These are phyloP conservation scores for Chloranthus sessilifolius DNA, from an alignment of 164 flowering plant genomes.

Conservation along the genomic window DNA sequence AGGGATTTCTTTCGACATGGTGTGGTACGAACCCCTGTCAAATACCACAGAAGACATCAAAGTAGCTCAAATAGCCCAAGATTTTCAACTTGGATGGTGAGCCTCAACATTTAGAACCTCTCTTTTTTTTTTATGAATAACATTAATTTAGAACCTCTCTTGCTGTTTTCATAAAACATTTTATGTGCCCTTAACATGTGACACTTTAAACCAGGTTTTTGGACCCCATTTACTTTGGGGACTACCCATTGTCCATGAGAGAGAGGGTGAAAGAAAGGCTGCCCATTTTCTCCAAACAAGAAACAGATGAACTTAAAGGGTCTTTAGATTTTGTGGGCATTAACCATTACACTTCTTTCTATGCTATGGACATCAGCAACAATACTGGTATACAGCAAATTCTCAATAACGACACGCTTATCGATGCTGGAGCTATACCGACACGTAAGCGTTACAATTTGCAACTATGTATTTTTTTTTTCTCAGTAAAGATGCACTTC, in stretches of 20 bases:
- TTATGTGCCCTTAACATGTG: no score
- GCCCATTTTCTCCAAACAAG: slow-evolving; percentile 62
- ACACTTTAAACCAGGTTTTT: slow-evolving; percentile 42
- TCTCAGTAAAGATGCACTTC: no score
- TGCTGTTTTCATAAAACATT: no score
- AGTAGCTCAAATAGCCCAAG: slow-evolving; percentile 68
- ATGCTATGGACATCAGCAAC: slow-evolving; percentile 9
- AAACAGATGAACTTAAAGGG: slow-evolving; percentile 40
- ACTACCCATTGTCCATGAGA: slow-evolving; percentile 75
- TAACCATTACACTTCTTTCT: slow-evolving; percentile 76
- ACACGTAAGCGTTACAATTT: neutral
- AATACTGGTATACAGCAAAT: neutral
- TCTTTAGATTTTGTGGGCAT: slow-evolving; percentile 73
- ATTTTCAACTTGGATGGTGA: slow-evolving; percentile 90
- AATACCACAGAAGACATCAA: slow-evolving; percentile 53
- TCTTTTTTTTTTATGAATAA: no score
- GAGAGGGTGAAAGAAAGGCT: slow-evolving; percentile 57
- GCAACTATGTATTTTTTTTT: neutral
- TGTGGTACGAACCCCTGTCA: slow-evolving; percentile 85
- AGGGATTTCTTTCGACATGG: slow-evolving; percentile 70
- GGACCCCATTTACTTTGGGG: slow-evolving; percentile 72
- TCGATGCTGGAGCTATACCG: slow-evolving; percentile 11
- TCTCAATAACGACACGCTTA: slow-evolving; percentile 5
- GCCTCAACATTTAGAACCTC: no score
- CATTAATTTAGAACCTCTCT: no score